Base-by-base conservation (phyloP, 352 stramenopile species). In the Globisporangium nagaii region DNA sequence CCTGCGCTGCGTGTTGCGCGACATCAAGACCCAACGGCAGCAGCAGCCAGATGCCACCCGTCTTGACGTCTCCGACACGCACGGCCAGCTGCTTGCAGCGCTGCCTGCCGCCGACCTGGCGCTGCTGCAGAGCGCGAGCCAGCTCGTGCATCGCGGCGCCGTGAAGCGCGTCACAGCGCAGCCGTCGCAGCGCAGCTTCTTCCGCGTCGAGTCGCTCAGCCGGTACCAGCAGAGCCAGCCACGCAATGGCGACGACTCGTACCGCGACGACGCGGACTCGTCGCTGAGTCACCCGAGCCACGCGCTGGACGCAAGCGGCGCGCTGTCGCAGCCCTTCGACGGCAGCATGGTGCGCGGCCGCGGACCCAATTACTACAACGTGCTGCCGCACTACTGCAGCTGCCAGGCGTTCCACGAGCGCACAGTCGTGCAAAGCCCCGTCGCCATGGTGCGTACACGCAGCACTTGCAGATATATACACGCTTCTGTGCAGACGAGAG, bases 341-440 rank as follows among this genome's bases (percentile, higher is more conserved):
- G 58, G 53, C 2, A 66, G 55, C 22, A 65, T 77, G 49, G 58
- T 65, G 53, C 67, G 59, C 25, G 69, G 70, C n/a, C 66, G 39
- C 15, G 70, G 71, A 3, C 66, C 75, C 4, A 84, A 75, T 40
- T 88, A 83, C 61, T 88, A 88, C 75, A 88, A 85, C 52, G 82
- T 73, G 62, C 83, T 86, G 28, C 58, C 71, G 40, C 78, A 88
- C 49, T 88, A 85, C 51, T 88, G 78, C 64, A 77, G 71, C 20
- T 88, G 78, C 58, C 60, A 58, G 12, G 63, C 62, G 4, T 88
- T 88, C 65, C 73, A 81, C 40, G 58, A 79, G 40, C 70, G 61
- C 36, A 58, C 58, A 0, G 34, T 58, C 31, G 59, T 74, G 30
- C 67, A 63, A 51, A 61, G 65, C 25, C 63, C 78, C 0, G 75